A percentile compares a stretch with the other conserved stretches of the same genome.
Evolutionary conservation across 2,329 filamentous ascomycete genomes (phyloP).

Genomic region (Epichloe baconii): DNA sequence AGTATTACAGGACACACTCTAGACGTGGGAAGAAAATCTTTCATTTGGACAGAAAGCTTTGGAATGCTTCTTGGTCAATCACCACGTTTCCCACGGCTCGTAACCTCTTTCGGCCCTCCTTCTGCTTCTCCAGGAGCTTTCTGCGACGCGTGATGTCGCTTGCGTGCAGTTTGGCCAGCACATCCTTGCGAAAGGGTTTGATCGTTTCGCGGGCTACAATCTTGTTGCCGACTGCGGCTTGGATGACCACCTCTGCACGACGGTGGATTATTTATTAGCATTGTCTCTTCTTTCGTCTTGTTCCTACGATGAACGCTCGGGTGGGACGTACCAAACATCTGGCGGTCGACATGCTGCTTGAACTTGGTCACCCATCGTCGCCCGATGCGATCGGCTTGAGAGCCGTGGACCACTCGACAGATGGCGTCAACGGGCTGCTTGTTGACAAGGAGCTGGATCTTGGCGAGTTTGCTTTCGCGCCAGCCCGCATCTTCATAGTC

Average conservation of each 20-base stretch:
- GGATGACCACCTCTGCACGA: conserved; percentile 67
- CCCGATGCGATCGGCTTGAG: conserved; percentile 69
- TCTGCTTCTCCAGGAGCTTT: conserved; percentile 92
- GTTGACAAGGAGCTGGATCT: conserved; percentile 88
- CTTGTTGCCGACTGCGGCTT: conserved; percentile 70
- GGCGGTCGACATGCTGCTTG: conserved; percentile 89
- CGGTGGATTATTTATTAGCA: not conserved
- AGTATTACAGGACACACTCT: not conserved
- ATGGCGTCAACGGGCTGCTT: conserved; percentile 89
- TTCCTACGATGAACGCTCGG: not conserved
- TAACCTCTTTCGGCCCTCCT: conserved; percentile 82
- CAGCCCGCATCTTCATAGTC: conserved; percentile 96
- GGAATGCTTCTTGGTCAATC: conserved; percentile 94
- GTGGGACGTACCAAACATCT: conserved; percentile 58
- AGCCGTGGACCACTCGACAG: conserved; percentile 73
- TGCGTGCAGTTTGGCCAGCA: conserved; percentile 83
- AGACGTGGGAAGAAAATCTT: not conserved
- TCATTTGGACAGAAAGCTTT: conserved; percentile 78
- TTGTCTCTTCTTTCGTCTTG: not conserved
- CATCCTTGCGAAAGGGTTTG: conserved; percentile 94
- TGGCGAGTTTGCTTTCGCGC: conserved; percentile 65
- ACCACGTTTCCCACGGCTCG: conserved; percentile 77
- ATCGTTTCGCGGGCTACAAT: conserved; percentile 88
- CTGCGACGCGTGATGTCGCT: conserved; percentile 69
- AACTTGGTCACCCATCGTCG: conserved; percentile 88